Evolutionary conservation across 202 grass and related monocot genomes (phyloP).

Genomic region (Schoenoplectus triqueter): DNA sequence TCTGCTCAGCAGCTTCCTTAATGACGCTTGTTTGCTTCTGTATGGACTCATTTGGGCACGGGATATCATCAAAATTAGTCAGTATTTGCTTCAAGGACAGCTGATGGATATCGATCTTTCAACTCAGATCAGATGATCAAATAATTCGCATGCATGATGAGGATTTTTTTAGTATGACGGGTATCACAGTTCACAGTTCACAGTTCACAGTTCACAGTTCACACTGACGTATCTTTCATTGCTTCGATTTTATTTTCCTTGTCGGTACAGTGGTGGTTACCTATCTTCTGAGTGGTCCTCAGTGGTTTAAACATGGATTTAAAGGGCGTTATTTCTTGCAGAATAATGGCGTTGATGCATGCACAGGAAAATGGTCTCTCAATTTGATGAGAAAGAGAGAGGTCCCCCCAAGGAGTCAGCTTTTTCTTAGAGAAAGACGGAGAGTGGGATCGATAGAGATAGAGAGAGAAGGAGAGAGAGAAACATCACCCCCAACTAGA

Average conservation of each 20-base stretch:
- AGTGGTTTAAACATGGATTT: conserved; percentile 18
- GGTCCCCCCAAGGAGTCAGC: conserved; percentile 27
- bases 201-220: conserved; percentile 5
- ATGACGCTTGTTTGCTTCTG: conserved; percentile 39
- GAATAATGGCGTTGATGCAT: conserved; percentile 21
- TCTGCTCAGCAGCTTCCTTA: conserved; percentile 24
- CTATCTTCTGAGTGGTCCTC: conserved; percentile 30
- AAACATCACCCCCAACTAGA: too few species aligned
- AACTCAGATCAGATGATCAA: conserved; percentile 6
- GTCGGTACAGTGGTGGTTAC: background rate
- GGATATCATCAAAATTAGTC: background rate
- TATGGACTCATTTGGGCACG: conserved; percentile 34
- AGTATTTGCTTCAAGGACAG: background rate
- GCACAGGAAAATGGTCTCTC: conserved; percentile 29
- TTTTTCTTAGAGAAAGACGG: conserved; percentile 22
- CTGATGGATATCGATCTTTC: background rate
- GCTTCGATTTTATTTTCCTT: conserved; percentile 9
- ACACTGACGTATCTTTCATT: conserved; percentile 15
- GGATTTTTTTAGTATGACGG: background rate
- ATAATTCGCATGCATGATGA: background rate
- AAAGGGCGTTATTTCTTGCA: background rate
- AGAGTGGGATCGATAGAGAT: background rate
- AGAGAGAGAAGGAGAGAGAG: background rate
- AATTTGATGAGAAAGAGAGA: conserved; percentile 33
- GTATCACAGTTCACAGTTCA: background rate